A percentile compares a stretch with the other conserved stretches of the same genome.
Conservation (phyloP, 805 yeast genomes). For the Saturnispora sekii region DNA sequence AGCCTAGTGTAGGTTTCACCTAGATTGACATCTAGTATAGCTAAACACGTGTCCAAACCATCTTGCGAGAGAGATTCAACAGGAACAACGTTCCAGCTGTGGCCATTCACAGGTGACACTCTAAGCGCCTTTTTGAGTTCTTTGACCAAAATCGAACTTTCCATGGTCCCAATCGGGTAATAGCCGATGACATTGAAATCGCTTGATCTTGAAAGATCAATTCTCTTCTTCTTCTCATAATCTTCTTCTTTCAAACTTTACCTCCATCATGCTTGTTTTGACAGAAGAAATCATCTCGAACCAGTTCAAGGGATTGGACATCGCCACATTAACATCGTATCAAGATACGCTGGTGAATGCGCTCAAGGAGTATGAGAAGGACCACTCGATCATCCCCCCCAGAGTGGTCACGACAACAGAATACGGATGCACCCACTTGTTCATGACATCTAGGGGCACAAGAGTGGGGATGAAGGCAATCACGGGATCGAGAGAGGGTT, state of each 20-base stretch:
- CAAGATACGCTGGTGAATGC: constrained; percentile 31
- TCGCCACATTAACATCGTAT: constrained; percentile 23
- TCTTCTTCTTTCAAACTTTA: not conserved
- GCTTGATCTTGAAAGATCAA: not conserved
- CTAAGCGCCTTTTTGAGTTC: no score
- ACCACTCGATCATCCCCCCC: constrained; percentile 43
- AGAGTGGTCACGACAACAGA: constrained; percentile 38
- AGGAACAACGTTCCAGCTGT: not conserved
- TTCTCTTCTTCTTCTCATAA: not conserved
- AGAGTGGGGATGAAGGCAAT: constrained; percentile 51
- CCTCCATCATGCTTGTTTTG: constrained; percentile 25
- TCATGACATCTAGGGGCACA: constrained; percentile 57
- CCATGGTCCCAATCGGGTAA: constrained; percentile 2
- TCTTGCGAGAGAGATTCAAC: not conserved
- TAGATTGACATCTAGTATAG: constrained; percentile 20
- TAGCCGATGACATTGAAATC: not conserved
- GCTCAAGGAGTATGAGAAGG: constrained; percentile 31
- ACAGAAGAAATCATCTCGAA: constrained; percentile 24
- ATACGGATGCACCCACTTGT: constrained; percentile 38
- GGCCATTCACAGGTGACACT: not conserved
- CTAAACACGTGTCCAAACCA: constrained; percentile 12
- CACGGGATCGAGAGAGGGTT: constrained; percentile 49
- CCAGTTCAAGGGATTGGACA: constrained; percentile 23
- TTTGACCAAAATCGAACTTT: no score
- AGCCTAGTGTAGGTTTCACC: constrained; percentile 18